These are phyloP conservation scores for Beauveria varroae DNA, from an alignment of 2,329 filamentous ascomycete species.

Conservation along the genomic window DNA sequence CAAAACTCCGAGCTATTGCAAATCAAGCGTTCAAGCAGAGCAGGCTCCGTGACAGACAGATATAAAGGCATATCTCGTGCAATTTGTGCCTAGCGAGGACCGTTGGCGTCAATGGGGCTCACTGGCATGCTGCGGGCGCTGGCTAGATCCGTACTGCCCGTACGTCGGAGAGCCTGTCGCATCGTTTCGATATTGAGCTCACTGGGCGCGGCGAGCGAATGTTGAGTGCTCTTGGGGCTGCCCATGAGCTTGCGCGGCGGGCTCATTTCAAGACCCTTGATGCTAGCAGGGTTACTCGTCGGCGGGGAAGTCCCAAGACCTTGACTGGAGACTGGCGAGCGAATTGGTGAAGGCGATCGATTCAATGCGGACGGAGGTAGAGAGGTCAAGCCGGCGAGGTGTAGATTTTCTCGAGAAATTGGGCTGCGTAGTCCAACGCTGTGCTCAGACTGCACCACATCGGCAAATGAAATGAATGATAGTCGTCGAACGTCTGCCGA, in stretches of 20 bases:
- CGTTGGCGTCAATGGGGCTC: slow-evolving; percentile 45
- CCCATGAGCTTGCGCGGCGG: slow-evolving; percentile 52
- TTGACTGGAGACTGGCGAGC: slow-evolving; percentile 70
- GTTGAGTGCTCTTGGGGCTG: slow-evolving; percentile 53
- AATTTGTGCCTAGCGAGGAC: slow-evolving; percentile 19
- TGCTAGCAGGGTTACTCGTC: slow-evolving; percentile 65
- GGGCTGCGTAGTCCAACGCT: slow-evolving; percentile 43
- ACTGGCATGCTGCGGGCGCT: slow-evolving; percentile 47
- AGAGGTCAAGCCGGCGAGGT: slow-evolving; percentile 60
- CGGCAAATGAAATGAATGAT: slow-evolving; percentile 94
- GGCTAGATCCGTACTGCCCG: slow-evolving; percentile 72
- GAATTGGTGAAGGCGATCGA: slow-evolving; percentile 72
- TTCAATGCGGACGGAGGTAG: slow-evolving; percentile 44
- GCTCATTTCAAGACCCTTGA: slow-evolving; percentile 67
- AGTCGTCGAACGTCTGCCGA: slow-evolving; percentile 69
- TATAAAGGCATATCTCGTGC: neutral
- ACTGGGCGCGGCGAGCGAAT: slow-evolving; percentile 38
- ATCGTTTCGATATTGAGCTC: slow-evolving; percentile 91
- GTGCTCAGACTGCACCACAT: slow-evolving; percentile 84
- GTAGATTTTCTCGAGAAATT: slow-evolving; percentile 60
- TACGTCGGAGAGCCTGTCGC: slow-evolving; percentile 79
- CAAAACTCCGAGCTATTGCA: slow-evolving; percentile 1
- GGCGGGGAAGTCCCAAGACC: slow-evolving; percentile 62
- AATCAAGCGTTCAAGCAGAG: neutral
- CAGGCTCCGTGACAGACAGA: neutral